Evolutionary conservation across 2,329 filamentous ascomycete species (phyloP), one percentile per base, ranked within the genome.

Genomic region (Ceratocystis alfenasii): DNA sequence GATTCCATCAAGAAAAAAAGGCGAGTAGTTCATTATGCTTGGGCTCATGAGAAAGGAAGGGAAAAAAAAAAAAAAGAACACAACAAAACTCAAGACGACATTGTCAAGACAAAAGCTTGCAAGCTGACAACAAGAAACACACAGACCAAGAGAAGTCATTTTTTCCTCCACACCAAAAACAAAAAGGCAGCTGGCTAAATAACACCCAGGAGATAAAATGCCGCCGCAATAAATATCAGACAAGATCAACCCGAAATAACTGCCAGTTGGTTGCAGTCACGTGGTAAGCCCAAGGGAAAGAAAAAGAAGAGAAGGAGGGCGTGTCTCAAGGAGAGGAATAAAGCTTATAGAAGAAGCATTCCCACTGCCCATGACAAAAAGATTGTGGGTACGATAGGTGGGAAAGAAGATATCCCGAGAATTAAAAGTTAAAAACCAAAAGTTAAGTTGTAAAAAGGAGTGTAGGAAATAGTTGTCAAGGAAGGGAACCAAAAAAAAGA

Each of bases 361-460:
- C 5, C 15, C n/a, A 53, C 10, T n/a, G 10, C 17, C n/a, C n/a
- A 20, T 53, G 48, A 20, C 48, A 8, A 36, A 53, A 53, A n/a
- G 48, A 59, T 28, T 59, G 53, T 12, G 20, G n/a, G 28, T n/a
- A 12, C 17, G 8, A 30, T 36, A 5, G 33, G 25, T 10, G 50
- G 15, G 25, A 22, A 15, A 57, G 53, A 17, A 15, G 15, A 28
- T 15, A 28, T 20, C 28, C 12, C 25, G 17, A 50, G 46, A 41
- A 63, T 63, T 63, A 63, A 46, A 63, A 63, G 61, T 63, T 63
- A 63, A 63, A 63, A 55, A 62, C 17, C 48, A 46, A 65, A 62
- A 62, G 36, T 45, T 30, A 63, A 30, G 64, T 44, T 22, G 25
- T n/a, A 62, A 64, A 55, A 64, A 22, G 28, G 63, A 57, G 62